Base-by-base conservation (phyloP, 306 rosid species). In the Herpetospermum pedunculosum region DNA sequence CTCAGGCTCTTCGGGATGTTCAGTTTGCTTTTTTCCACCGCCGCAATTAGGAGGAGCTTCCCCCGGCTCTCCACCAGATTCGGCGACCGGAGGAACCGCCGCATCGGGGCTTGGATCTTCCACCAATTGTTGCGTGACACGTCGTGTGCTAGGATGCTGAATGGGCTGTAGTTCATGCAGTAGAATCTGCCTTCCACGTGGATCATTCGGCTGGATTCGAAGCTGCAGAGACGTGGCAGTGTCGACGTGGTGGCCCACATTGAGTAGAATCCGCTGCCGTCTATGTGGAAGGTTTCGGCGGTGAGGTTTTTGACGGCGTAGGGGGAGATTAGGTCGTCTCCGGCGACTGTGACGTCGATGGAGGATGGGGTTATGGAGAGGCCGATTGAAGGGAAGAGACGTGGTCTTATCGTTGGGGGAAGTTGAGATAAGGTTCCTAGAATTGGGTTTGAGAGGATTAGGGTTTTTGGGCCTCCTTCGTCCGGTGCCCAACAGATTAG, bases 241-340 rank as follows among this genome's bases (percentile, higher is more conserved):
- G 89, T 54, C 3, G 98, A 89, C 10, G 79, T 83, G 0, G 90
- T 88, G 0, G 90, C 96, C 99, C 99, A 95, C 2, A 91, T 49
- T 26, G 97, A 95, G 47, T 85, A 95, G 70, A 85, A 88, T 35
- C 99, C 99, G 12, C 96, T 81, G 12, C 80, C 87, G 53, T 95
- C 99, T 1, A 95, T 84, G 50, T 95, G 97, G 44, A 95, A 91
- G 80, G 83, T 88, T 67, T 95, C 97, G 1, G 97, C 89, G 0
- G 92, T 89, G 3, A 95, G 54, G 77, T 89, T 95, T 65, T 91
- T 95, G 0, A 95, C 99, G 1, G 97, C 99, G 49, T 85, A 91
- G 0, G 97, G 99, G 8, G 99, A 91, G 21, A 91, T 95, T 89
- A 95, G 79, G 81, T 95, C 99, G 58, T 95, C 99, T 0, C 99